Base-by-base conservation (phyloP, 75 land plant genomes). In the Larix kaempferi region DNA sequence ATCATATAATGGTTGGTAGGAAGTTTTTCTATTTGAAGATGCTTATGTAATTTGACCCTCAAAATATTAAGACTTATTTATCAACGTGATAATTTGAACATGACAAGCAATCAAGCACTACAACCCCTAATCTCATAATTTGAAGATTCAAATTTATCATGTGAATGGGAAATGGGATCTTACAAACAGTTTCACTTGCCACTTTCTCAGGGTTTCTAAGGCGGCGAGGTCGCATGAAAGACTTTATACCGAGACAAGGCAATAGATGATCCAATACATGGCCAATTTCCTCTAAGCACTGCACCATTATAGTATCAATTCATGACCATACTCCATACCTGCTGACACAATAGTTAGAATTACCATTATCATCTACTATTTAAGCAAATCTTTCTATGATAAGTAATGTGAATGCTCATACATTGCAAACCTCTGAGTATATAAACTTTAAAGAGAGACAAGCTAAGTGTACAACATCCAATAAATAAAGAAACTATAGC, bases 151-250 rank as follows among this genome's bases (percentile, higher is more conserved):
- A 49, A 49, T 49, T 0, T 49, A 66, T 27, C 71, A 16, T 66
- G 41, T 35, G 22, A 41, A 69, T 19, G 72, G 22, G n/a, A 69
- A 69, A 69, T 39, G 23, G 41, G 52, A 69, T 69, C 94, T 79
- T 91, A 93, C 96, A 95, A 55, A 88, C 92, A 64, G 98, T 95
- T 76, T 85, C 91, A 71, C 85, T 79, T 26, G 98, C 95, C 59
- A 95, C 88, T 60, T 74, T 14, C 66, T 89, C 94, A 44, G 98
- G 94, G 80, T 94, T 89, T 57, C 88, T 89, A 69, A 91, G 84
- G 76, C 89, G 88, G n/a, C 75, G 82, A 57, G 83, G 71, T 67
- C 78, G 86, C 8, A 79, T 85, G 59, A 78, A 78, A 62, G 84
- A 77, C 57, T 93, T 88, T 52, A 82, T 61, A 63, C 90, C 92